A percentile compares a stretch with the other conserved stretches of the same genome.
Conservation (phyloP, 176 grass and related monocot genomes). For the Urochloa ruziziensis region DNA sequence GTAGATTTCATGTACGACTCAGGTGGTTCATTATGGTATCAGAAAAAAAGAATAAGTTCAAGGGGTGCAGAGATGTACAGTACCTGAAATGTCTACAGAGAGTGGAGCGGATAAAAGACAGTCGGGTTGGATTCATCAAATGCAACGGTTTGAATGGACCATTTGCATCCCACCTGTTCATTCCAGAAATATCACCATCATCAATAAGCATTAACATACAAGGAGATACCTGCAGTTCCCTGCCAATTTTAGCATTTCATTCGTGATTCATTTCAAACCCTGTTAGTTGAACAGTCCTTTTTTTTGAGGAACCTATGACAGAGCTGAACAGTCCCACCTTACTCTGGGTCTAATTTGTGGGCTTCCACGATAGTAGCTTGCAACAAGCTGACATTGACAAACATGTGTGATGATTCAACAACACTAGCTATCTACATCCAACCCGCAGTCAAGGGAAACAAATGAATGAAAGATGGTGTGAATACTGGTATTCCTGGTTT, state of each 20-base stretch:
- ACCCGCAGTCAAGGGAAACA: not conserved
- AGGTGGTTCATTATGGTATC: not conserved
- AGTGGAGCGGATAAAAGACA: conserved; percentile 80
- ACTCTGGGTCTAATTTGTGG: not conserved
- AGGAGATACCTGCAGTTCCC: not conserved
- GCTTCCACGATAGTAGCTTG: conserved; percentile 1
- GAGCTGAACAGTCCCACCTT: not conserved
- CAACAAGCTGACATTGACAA: not conserved
- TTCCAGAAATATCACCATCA: conserved; percentile 27
- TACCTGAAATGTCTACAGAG: conserved; percentile 92
- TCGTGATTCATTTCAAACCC: not conserved
- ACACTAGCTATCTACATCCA: not conserved
- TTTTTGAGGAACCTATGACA: too few relatives aligned
- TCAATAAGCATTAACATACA: conserved; percentile 1
- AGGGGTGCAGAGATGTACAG: not conserved
- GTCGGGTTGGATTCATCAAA: conserved; percentile 79
- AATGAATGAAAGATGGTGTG: not conserved
- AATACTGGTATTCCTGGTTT: not conserved
- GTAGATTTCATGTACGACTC: not conserved
- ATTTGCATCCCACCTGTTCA: conserved; percentile 84
- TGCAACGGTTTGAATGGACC: conserved; percentile 97
- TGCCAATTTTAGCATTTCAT: not conserved
- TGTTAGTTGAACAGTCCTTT: not conserved
- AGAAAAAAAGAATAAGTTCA: not conserved
- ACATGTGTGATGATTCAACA: conserved; percentile 3